Conservation (phyloP, 805 yeast species). For the Cephaloascus fragrans region DNA sequence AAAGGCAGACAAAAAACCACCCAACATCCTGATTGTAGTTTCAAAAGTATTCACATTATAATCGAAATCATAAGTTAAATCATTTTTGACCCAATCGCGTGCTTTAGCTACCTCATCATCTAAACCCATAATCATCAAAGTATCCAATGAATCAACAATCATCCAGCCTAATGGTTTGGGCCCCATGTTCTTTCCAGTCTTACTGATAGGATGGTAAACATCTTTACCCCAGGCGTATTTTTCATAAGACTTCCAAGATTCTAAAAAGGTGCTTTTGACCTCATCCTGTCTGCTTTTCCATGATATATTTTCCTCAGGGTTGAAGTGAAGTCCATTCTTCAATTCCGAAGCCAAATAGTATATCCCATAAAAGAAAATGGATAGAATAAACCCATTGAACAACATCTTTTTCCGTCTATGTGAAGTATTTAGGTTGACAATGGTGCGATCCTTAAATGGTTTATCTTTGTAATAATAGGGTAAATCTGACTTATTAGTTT, state of each 20-base stretch:
- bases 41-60: constrained; percentile 78
- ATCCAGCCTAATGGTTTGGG: constrained; percentile 85
- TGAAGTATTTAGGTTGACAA: not conserved
- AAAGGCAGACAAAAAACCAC: constrained; percentile 82
- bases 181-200: constrained; percentile 65
- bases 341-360: constrained; percentile 15
- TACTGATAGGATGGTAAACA: constrained; percentile 59
- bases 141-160: constrained; percentile 80
- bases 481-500: constrained; percentile 13
- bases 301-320: constrained; percentile 5
- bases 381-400: constrained; percentile 28
- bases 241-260: constrained; percentile 71
- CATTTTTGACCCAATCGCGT: constrained; percentile 64
- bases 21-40: constrained; percentile 91
- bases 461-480: constrained; percentile 45
- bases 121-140: constrained; percentile 68
- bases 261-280: constrained; percentile 60
- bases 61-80: constrained; percentile 61
- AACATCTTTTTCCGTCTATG: constrained; percentile 22
- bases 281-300: constrained; percentile 45
- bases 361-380: constrained; percentile 29
- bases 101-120: constrained; percentile 55
- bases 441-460: constrained; percentile 15
- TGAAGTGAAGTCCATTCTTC: constrained; percentile 3
- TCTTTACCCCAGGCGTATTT: constrained; percentile 80